Evolutionary conservation across 2,329 filamentous ascomycete genomes (phyloP), one percentile per base, ranked within the genome.

Genomic region (Penicillium italicum): DNA sequence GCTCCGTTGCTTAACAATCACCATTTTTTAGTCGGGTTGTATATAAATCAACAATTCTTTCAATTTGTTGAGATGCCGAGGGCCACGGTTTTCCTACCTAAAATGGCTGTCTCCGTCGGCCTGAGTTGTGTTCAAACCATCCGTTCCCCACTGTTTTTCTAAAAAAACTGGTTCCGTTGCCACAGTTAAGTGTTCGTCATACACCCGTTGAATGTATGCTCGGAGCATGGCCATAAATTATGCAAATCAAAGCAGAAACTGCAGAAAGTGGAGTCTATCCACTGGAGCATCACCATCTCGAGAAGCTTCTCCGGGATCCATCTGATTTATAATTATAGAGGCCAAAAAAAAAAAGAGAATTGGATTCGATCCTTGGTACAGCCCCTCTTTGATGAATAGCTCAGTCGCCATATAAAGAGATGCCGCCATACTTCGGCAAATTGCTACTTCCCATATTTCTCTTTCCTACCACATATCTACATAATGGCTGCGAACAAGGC

Each of bases 401-500:
- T 52, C 24, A 26, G 34, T 48, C 50, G 28, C 49, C 51, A 53
- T 54, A 54, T 54, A 50, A 54, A 54, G n/a, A 54, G 51, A 26
- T 43, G 44, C 22, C 20, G n/a, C 45, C n/a, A 11, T 34, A 43
- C 37, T 37, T 50, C 34, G 22, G 12, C 11, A 43, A 41, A 38
- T 43, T 37, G 38, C 36, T 53, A 31, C 36, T 44, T 26, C 42
- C 9, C 30, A 26, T 31, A 14, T 47, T 41, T 31, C 33, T 46
- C 20, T 20, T 38, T 45, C 20, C 18, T 30, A 30, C 9, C 22
- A 45, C 28, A 44, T 4, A 53, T 41, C 26, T 44, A 55, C 66
- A 68, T 53, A 53, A 72, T 71, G 68, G 54, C 69, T 44, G 12
- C 10, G 37, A 94, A 92, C 84, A 91, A 90, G 77, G 83, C 80